Evolutionary conservation across 352 stramenopile species (phyloP).

Genomic region (Ochromonadaceae sp.): DNA sequence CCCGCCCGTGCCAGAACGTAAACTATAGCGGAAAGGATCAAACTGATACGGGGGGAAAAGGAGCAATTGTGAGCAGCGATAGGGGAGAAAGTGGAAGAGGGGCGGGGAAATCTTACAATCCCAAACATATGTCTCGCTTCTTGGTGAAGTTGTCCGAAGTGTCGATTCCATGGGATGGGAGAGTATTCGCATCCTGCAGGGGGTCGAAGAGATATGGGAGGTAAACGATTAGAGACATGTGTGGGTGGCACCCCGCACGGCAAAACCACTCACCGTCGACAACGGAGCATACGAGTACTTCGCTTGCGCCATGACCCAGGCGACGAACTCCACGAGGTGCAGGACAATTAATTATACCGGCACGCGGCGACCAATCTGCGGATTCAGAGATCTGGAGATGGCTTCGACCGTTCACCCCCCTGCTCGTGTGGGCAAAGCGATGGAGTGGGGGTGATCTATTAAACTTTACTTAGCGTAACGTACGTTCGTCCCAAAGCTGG

Average conservation of each 20-base stretch:
- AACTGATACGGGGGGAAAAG: neutral
- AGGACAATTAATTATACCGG: too few species aligned
- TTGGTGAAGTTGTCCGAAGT: conserved; percentile 11
- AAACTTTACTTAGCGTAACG: too few species aligned
- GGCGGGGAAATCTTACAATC: conserved; percentile 17
- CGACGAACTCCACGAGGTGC: too few species aligned
- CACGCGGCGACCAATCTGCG: too few species aligned
- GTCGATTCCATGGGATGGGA: neutral
- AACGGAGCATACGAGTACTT: neutral
- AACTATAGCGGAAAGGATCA: conserved; percentile 14
- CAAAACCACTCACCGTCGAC: neutral
- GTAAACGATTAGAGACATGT: neutral
- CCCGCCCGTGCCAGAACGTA: conserved; percentile 10
- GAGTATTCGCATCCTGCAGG: neutral
- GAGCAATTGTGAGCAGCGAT: neutral
- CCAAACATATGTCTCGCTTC: conserved; percentile 17
- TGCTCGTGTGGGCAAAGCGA: too few species aligned
- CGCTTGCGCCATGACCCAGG: too few species aligned
- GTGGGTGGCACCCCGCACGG: neutral
- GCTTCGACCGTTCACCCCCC: too few species aligned
- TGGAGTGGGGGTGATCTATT: too few species aligned
- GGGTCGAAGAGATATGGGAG: neutral
- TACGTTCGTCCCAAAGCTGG: too few species aligned
- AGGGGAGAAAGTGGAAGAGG: neutral
- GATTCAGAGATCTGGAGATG: too few species aligned